Conservation (phyloP, 2,329 filamentous ascomycete genomes). For the Raffaelea deltoideospora region DNA sequence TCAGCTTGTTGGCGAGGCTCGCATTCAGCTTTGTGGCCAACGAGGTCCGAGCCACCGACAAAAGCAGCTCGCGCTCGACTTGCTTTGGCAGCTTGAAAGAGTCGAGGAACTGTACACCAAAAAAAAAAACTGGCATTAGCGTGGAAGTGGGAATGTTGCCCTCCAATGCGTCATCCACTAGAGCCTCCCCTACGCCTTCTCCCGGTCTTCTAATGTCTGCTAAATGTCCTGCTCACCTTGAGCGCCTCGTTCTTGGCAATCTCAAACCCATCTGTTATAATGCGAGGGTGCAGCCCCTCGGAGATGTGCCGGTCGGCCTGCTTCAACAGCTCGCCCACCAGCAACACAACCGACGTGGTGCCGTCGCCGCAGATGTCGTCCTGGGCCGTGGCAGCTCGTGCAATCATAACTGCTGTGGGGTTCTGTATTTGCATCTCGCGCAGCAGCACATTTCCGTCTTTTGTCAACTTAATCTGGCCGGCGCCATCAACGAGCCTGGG, state of each 20-base stretch:
- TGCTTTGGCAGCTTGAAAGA: constrained; percentile 78
- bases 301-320: constrained; percentile 93
- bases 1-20: constrained; percentile 77
- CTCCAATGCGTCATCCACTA: background rate
- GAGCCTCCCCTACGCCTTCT: background rate
- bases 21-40: constrained; percentile 90
- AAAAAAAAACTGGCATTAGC: too few species aligned
- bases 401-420: constrained; percentile 81
- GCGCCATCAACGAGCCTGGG: constrained; percentile 52
- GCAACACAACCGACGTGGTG: constrained; percentile 86
- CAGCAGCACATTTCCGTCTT: constrained; percentile 83
- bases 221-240: constrained; percentile 38
- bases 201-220: background rate
- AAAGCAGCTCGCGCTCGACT: constrained; percentile 83
- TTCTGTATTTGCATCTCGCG: constrained; percentile 92
- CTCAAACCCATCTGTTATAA: constrained; percentile 96
- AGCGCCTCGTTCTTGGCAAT: constrained; percentile 87
- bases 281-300: constrained; percentile 89
- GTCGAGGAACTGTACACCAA: constrained; percentile 68
- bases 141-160: background rate
- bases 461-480: constrained; percentile 88
- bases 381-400: constrained; percentile 80
- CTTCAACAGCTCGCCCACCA: constrained; percentile 94
- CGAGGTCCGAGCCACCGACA: constrained; percentile 86
- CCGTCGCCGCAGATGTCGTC: constrained; percentile 98